Evolutionary conservation across 345 rosid genomes (phyloP).

Genomic region (Trapa bicornis): DNA sequence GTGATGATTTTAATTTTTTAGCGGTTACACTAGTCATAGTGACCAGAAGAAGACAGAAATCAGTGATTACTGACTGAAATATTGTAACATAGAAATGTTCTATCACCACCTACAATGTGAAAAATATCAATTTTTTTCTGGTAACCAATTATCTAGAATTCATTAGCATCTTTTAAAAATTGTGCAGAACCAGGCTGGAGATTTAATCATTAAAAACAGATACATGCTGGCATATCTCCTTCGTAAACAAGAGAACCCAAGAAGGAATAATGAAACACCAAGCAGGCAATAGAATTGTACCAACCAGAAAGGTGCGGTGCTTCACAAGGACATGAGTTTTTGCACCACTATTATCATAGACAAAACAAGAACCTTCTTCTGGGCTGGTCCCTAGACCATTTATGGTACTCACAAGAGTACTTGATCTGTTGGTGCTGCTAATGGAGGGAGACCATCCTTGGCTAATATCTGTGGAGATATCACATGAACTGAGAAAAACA

Average conservation of each 20-base stretch:
- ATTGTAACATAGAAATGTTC: neutral
- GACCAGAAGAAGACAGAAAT: no score
- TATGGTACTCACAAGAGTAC: conserved; percentile 55
- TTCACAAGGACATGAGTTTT: conserved; percentile 84
- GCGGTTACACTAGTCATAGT: no score
- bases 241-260: neutral
- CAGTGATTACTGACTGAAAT: neutral
- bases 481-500: conserved; percentile 51
- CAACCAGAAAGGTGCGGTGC: conserved; percentile 82
- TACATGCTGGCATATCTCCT: neutral
- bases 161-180: neutral
- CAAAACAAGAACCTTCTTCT: conserved; percentile 77
- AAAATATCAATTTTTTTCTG: neutral
- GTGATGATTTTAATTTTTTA: no score
- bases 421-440: conserved; percentile 22
- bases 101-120: neutral
- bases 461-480: conserved; percentile 13
- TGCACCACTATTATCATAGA: conserved; percentile 51
- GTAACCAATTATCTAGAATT: neutral
- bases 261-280: conserved; percentile 2
- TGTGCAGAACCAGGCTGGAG: neutral
- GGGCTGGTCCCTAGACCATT: conserved; percentile 59
- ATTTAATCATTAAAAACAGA: neutral
- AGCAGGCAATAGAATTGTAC: conserved; percentile 21
- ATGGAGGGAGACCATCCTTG: conserved; percentile 12